phyloP scores from a whole-genome alignment of 306 rosid genomes.

The Rosa lucieae region DNA sequence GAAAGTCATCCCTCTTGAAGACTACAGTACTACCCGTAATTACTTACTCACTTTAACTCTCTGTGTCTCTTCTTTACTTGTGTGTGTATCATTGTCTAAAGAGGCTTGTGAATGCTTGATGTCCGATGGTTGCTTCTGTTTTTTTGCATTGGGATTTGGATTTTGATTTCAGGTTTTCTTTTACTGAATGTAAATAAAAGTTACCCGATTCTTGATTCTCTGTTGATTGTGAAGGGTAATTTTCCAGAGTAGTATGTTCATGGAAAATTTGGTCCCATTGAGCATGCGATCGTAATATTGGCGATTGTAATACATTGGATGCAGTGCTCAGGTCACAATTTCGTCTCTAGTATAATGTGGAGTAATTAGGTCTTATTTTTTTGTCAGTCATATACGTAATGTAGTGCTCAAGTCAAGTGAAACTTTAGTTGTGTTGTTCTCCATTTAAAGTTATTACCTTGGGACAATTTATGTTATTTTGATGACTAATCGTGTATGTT shows the following conservation, averaged over 20 bases:
- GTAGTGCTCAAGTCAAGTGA: neutral
- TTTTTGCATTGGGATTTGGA: neutral
- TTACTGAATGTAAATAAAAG: neutral
- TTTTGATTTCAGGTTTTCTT: neutral
- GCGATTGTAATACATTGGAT: neutral
- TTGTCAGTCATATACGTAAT: neutral
- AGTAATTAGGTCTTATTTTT: neutral
- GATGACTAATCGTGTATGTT: neutral
- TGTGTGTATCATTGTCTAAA: neutral
- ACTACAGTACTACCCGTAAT: conserved; percentile 63
- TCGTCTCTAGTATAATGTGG: too few relatives aligned
- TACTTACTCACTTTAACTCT: neutral
- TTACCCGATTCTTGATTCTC: neutral
- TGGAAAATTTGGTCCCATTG: neutral
- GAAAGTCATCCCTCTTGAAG: conserved; percentile 61
- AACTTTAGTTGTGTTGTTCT: neutral
- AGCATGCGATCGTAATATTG: neutral
- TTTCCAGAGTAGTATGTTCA: neutral
- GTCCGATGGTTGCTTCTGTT: neutral
- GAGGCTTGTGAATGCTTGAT: neutral
- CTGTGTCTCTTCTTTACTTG: neutral
- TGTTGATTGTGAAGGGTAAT: neutral
- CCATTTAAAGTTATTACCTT: neutral
- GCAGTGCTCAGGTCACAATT: neutral
- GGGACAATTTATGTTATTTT: neutral